Evolutionary conservation across 306 rosid species (phyloP), one percentile per base, ranked within the genome.

Genomic region (Pachyrhizus erosus): DNA sequence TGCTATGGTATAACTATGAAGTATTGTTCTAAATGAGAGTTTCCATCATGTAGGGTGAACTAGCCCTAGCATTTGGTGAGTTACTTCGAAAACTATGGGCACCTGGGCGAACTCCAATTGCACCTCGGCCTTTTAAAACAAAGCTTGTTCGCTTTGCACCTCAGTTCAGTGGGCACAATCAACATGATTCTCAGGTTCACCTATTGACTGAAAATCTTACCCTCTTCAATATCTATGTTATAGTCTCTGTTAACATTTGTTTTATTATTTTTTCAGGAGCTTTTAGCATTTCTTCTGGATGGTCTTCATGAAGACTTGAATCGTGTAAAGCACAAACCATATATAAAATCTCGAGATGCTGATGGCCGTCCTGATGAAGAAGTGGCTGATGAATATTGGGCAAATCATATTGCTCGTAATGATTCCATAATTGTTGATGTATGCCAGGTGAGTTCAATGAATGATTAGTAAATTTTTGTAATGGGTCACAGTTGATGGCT

Each of bases 91-190:
- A 91, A 87, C 91, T 96, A 67, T 96, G 99, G 99, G 98, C 98
- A 72, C 99, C 99, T 80, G 98, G 98, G 61, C 84, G 98, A 73
- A 89, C 91, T 27, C 97, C 99, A 17, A 87, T 96, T 70, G 96
- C 99, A 80, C 99, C 99, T 79, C 92, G 98, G 55, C 93, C 98
- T 76, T 96, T 96, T 79, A 96, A 93, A 87, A 66, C 93, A 39
- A 96, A 92, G 85, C 99, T 96, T 83, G 98, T 95, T 81, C 99
- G 99, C 67, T 96, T 96, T 93, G 99, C 99, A 54, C 99, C 99
- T 68, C 99, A 96, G 85, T 96, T 96, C 85, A 93, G 97, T 74
- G 99, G 99, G 62, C 93, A 96, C 87, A 96, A 93, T 88, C 99
- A 96, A 83, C 99, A 96, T 57, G 99, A 96, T 90, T 96, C 99